Evolutionary conservation across 352 stramenopile genomes (phyloP), one percentile per base, ranked within the genome.

Genomic region (Thalassiosira allenii): DNA sequence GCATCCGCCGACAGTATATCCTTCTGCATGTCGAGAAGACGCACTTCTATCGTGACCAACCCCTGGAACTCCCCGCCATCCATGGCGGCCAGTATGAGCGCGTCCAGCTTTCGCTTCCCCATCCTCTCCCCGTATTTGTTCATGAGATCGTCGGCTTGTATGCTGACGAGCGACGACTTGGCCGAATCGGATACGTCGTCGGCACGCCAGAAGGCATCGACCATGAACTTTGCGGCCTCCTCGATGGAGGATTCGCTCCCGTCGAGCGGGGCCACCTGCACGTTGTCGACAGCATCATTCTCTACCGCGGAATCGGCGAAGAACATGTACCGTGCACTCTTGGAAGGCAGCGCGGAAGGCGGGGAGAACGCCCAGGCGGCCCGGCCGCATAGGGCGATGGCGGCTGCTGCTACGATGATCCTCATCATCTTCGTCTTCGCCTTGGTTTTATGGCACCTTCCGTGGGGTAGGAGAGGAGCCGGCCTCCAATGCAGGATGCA

Each of bases 91-190:
- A 91, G 53, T 3, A 91, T 59, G 23, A 49, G 17, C 20, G 75
- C 33, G 54, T 91, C 81, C 8, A 87, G 52, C n/a, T 82, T 75
- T 25, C 82, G 63, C 40, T 65, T 86, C 11, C 86, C 86, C 57
- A 90, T 81, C 11, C 66, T 43, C 58, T 91, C 86, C 34, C 86
- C 86, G 58, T 90, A 91, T 61, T 88, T 89, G 20, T 74, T 68
- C 40, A 81, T 64, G 0, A 91, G 49, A 73, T 91, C 86, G 32
- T 80, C 40, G 6, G 53, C 68, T 75, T 90, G 82, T 44, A 80
- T 58, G 6, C 73, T 62, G 14, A 82, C 56, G 22, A 91, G 74
- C 29, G 56, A 75, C 40, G 67, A 75, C 17, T 62, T 75, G 6
- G 59, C 65, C 8, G 44, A 22, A 27, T 79, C 57, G 1, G 67